Base-by-base conservation (phyloP, 108 stramenopile species). In the Skeletonema tropicum region DNA sequence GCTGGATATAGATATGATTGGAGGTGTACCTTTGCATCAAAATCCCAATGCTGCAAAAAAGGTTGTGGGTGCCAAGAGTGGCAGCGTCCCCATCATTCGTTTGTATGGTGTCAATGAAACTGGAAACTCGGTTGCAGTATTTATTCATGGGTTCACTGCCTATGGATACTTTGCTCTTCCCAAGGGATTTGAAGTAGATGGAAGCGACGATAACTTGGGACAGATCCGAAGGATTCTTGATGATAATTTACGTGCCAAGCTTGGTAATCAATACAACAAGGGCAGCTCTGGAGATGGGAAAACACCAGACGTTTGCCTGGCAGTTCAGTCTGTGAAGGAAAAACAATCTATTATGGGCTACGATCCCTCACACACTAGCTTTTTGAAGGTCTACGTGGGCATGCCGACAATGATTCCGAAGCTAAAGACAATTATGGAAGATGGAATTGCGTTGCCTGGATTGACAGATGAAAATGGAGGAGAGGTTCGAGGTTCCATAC, bases 91-190 rank as follows among this genome's bases (percentile, higher is more conserved):
- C 32, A 75, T 99, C 42, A 89, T 99, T 15, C 89, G 99, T 19
- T 59, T 97, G 45, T 99, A 89, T 81, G 99, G 99, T 49, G 96
- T 97, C 45, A 98, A 88, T 13, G 93, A 95, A 64, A 76, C 66
- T 23, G 99, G 99, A 49, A 86, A 97, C 74, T 94, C 92, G 6
- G 96, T 98, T 0, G 86, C 94, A 15, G 90, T 91, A 21, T 96
- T 94, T 71, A 89, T 98, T 52, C 97, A 99, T 74, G 99, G 99
- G 25, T 97, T 95, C 66, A 98, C 98, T 11, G 93, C 98, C 7
- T 99, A 98, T 72, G 94, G 89, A 35, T 98, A 92, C 85, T 91
- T 92, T 82, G 89, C 88, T 48, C 64, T 93, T 52, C 95, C 95
- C 19, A 39, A 21, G 26, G 86, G 85, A 29, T 82, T 75, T 38